Evolutionary conservation across 208 protist species (phyloP), one percentile per base, ranked within the genome.

Genomic region (Acanthamoeba lugdunensis): DNA sequence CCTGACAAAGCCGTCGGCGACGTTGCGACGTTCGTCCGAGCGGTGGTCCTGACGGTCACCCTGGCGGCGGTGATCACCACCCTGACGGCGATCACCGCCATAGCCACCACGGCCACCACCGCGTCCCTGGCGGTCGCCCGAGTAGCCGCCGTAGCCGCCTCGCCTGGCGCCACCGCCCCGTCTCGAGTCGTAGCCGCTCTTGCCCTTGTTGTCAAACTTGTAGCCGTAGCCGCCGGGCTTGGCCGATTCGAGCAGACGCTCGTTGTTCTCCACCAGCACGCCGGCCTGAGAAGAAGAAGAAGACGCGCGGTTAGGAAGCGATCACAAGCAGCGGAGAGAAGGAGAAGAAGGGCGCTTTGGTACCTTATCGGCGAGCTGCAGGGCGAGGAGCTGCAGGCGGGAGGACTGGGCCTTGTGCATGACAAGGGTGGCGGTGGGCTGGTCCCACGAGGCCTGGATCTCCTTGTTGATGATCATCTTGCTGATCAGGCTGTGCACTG

Each of bases 391-490:
- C 94, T 98, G 97, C 14, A 98, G 94, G 30, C 95, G 79, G 25
- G 95, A 96, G 37, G 94, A 96, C 79, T 97, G 95, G 13, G 81
- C 94, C 71, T 94, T 95, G 58, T 98, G 94, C 85, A 98, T 95
- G 45, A 97, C 89, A 58, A 98, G 94, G 21, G 94, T 95, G 33
- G 63, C 82, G 1, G 95, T 97, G 18, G 96, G 94, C 94, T 97
- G 96, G 75, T 98, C 97, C 95, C 94, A 96, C 6, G 63, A 95
- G 7, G 96, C 97, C 50, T 95, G 94, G 16, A 98, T 85, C 90
- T 97, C 95, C 48, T 97, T 94, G 52, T 95, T 90, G 89, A 96
- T 95, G 56, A 97, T 96, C 97, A 98, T 97, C 94, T 96, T 97
- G 56, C 77, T 95, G 50, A 97, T 82, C 23, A 98, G 67, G 41